Evolutionary conservation across 2,329 filamentous ascomycete genomes (phyloP), one percentile per base, ranked within the genome.

Genomic region (Fusarium pseudograminearum): DNA sequence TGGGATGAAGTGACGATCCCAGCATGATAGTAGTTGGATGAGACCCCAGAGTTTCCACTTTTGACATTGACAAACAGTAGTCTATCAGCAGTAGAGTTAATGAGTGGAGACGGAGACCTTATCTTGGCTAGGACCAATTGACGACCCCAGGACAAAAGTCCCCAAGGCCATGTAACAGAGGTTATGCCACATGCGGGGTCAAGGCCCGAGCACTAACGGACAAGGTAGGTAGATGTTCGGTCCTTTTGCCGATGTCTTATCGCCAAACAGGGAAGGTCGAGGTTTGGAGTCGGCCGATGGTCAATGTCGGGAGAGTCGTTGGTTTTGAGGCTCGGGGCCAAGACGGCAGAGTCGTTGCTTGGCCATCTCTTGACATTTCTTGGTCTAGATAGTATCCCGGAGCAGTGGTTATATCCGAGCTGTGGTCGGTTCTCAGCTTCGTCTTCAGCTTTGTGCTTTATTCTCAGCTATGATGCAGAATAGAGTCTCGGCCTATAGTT

Each of bases 201-300:
- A 48, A 63, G 67, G 38, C 36, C 66, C 57, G 63, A 66, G 63
- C 62, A 63, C 61, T 65, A 65, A 48, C 46, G 55, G 46, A 53
- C 30, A 54, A 53, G 55, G 55, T 53, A 26, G 36, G 41, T 12
- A 51, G 45, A 47, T 47, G 38, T 40, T 68, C 67, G 67, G 67
- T 62, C 67, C 67, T 70, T 64, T 65, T 70, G 62, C 62, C 48
- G 54, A 38, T 28, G 20, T 38, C 50, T 20, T 61, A 57, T 38
- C 31, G 18, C 67, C 53, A 31, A 70, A 70, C 62, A 42, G 36
- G 67, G 67, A 63, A 70, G 67, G 67, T 70, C 26, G 24, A 28
- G 34, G 14, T 28, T 41, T 26, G 28, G 14, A 31, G 44, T 46
- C 44, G 44, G 44, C 44, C 44, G 44, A 46, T 46, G 44, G 28